Evolutionary conservation across 108 stramenopile species (phyloP).

Genomic region (Discostella stelligeroides): DNA sequence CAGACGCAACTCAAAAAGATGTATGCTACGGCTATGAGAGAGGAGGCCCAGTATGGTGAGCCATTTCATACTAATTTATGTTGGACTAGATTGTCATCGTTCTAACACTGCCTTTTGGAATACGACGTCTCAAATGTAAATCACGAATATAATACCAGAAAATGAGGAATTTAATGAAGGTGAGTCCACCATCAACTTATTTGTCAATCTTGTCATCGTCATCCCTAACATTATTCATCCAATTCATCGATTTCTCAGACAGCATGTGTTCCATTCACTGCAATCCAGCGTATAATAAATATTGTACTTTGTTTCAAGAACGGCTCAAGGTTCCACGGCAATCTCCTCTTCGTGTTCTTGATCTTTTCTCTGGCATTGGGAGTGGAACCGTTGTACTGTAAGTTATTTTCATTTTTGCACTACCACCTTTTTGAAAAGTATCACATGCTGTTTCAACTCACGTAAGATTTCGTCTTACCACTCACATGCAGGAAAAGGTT

Average conservation of each 20-base stretch:
- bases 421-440: neutral
- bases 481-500: conserved; percentile 19
- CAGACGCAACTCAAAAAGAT: neutral
- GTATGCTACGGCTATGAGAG: conserved; percentile 16
- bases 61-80: neutral
- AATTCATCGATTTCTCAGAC: neutral
- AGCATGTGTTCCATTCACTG: conserved; percentile 6
- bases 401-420: neutral
- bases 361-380: conserved; percentile 41
- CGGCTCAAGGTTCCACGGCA: neutral
- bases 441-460: neutral
- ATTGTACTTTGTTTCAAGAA: conserved; percentile 16
- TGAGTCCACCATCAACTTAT: neutral
- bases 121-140: neutral
- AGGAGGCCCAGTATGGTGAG: conserved; percentile 19
- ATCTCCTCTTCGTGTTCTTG: conserved; percentile 24
- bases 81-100: too few species aligned
- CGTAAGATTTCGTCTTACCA: neutral
- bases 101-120: neutral
- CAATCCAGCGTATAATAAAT: conserved; percentile 3
- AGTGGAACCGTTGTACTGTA: conserved; percentile 36
- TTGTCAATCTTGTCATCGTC: neutral
- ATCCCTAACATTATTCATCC: neutral
- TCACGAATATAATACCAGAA: neutral
- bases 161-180: conserved; percentile 5